A percentile compares a stretch with the other conserved stretches of the same genome.
Conservation (phyloP, 495 filamentous ascomycete genomes). For the Neurospora sp. region DNA sequence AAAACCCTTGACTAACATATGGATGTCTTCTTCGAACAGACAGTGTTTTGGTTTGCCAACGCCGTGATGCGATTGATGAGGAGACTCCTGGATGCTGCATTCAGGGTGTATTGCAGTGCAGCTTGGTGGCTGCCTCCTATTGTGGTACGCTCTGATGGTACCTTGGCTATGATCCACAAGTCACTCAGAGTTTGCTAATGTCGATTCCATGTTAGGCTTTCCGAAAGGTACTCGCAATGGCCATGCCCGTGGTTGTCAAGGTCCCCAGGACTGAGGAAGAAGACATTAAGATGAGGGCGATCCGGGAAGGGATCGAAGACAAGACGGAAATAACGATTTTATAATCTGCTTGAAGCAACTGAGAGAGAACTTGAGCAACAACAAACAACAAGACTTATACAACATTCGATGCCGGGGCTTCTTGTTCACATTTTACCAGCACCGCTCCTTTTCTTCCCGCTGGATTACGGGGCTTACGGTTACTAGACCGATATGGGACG, state of each 20-base stretch:
- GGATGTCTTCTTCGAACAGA: background rate
- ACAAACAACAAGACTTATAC: background rate
- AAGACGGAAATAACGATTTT: background rate
- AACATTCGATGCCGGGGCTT: background rate
- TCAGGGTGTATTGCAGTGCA: conserved; percentile 19
- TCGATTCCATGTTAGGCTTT: conserved; percentile 35
- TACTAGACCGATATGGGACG: background rate
- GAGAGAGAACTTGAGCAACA: background rate
- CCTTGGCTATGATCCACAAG: conserved; percentile 8
- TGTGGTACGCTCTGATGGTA: conserved; percentile 23
- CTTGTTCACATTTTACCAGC: background rate
- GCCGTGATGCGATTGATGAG: background rate
- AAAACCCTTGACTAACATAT: background rate
- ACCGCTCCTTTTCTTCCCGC: background rate
- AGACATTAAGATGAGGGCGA: conserved; percentile 25
- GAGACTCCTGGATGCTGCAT: background rate
- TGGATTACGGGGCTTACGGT: background rate
- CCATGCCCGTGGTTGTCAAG: conserved; percentile 44
- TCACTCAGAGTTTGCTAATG: conserved; percentile 16
- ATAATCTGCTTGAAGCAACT: background rate
- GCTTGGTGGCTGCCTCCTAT: conserved; percentile 27
- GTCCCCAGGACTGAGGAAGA: conserved; percentile 50
- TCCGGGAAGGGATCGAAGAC: conserved; percentile 5
- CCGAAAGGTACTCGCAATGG: conserved; percentile 44
- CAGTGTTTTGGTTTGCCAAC: background rate